phyloP scores from a whole-genome alignment of 2,329 filamentous ascomycete genomes.

The Torrubiellomyces zombiae region DNA sequence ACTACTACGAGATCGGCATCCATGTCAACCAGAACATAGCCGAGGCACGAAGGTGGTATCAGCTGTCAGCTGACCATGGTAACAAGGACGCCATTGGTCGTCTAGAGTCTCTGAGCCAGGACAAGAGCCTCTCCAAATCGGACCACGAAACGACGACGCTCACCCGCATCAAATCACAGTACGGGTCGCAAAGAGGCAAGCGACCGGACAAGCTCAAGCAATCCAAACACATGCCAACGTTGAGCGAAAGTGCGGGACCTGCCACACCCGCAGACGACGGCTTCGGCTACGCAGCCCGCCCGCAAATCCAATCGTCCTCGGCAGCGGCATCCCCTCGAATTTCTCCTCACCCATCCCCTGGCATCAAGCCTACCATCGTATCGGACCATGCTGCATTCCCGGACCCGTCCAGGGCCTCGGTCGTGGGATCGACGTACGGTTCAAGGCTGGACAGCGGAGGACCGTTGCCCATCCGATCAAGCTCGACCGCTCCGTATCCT shows the following conservation, averaged over 20 bases:
- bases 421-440: conserved; percentile 28
- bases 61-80: conserved; percentile 72
- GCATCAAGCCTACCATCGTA: conserved; percentile 18
- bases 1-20: conserved; percentile 95
- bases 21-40: conserved; percentile 68
- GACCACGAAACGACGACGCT: conserved; percentile 91
- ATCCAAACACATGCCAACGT: conserved; percentile 28
- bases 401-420: conserved; percentile 26
- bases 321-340: conserved; percentile 14
- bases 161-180: conserved; percentile 67
- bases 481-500: conserved; percentile 52
- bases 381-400: conserved; percentile 27
- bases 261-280: conserved; percentile 12
- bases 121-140: conserved; percentile 69
- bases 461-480: conserved; percentile 22
- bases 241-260: conserved; percentile 25
- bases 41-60: conserved; percentile 80
- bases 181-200: conserved; percentile 50
- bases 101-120: conserved; percentile 68
- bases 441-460: conserved; percentile 26
- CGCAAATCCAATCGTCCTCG: conserved; percentile 4
- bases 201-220: conserved; percentile 43
- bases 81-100: conserved; percentile 76
- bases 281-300: conserved; percentile 6
- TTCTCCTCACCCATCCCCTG: conserved; percentile 26